A percentile compares a stretch with the other conserved stretches of the same genome.
phyloP scores from a whole-genome alignment of 164 flowering plant genomes.

The Liriodendron chinense region DNA sequence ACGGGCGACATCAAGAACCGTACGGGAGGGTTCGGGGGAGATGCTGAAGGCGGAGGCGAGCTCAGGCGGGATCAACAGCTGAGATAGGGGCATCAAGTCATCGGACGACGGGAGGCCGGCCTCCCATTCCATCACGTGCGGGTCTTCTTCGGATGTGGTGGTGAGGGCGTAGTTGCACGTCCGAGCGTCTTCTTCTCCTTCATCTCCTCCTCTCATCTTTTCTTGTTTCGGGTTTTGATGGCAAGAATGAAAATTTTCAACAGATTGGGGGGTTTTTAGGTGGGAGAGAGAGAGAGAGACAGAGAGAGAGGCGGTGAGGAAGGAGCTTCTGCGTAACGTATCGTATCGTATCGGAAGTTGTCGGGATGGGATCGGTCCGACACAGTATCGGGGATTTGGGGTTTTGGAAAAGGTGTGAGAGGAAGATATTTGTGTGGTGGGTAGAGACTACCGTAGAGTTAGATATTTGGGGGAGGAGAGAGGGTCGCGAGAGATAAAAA shows the following conservation, averaged over 20 bases:
- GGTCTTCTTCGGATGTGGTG: constrained; percentile 25
- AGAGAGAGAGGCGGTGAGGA: too few species aligned
- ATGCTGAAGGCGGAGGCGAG: constrained; percentile 85
- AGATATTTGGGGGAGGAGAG: background rate
- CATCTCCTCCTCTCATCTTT: constrained; percentile 23
- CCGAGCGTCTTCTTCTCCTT: background rate
- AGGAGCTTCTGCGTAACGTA: too few species aligned
- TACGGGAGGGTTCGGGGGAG: constrained; percentile 50
- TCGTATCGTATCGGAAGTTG: too few species aligned
- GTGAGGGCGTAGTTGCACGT: constrained; percentile 12
- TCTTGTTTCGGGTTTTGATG: background rate
- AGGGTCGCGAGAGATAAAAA: too few species aligned
- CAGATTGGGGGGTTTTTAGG: too few species aligned
- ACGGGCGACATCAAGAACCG: constrained; percentile 55
- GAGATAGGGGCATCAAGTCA: constrained; percentile 72
- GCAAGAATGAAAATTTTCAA: too few species aligned
- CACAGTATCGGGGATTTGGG: too few species aligned
- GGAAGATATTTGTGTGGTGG: too few species aligned
- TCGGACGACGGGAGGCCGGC: constrained; percentile 52
- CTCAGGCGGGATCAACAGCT: constrained; percentile 58
- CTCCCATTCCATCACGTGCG: constrained; percentile 77
- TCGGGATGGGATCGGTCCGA: too few species aligned
- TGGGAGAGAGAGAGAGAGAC: too few species aligned
- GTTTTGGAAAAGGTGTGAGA: too few species aligned
- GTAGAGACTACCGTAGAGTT: too few species aligned